phyloP scores from a whole-genome alignment of 371 early-diverging fungal genomes.

The Chytridiales sp. region DNA sequence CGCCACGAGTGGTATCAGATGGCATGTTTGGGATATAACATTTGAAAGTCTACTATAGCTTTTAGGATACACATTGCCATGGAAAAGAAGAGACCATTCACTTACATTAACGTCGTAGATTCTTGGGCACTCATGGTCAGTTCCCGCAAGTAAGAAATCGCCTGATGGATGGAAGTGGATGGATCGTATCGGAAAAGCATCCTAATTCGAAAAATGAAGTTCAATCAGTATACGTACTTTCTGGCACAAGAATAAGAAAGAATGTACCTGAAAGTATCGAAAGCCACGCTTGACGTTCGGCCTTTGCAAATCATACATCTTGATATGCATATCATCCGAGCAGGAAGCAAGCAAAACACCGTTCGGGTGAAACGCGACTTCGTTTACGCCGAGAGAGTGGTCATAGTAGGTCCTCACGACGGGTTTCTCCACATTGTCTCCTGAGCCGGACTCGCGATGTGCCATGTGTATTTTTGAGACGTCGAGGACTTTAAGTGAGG shows the following conservation, averaged over 20 bases:
- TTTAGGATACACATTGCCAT: not conserved
- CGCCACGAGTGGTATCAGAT: constrained; percentile 8
- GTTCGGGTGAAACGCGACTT: constrained; percentile 90
- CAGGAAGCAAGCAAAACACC: constrained; percentile 85
- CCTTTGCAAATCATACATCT: constrained; percentile 84
- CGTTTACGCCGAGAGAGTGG: constrained; percentile 78
- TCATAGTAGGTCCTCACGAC: constrained; percentile 88
- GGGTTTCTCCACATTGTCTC: constrained; percentile 29
- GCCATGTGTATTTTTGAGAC: constrained; percentile 45
- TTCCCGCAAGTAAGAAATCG: constrained; percentile 71
- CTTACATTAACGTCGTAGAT: constrained; percentile 74
- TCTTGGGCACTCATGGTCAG: constrained; percentile 73
- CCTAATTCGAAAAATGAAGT: constrained; percentile 45
- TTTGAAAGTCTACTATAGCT: constrained; percentile 51
- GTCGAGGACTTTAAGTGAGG: constrained; percentile 86
- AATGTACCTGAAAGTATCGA: constrained; percentile 72
- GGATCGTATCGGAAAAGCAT: constrained; percentile 68
- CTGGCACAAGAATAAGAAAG: no score
- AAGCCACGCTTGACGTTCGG: constrained; percentile 78
- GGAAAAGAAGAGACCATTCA: not conserved
- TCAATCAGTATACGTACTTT: constrained; percentile 8
- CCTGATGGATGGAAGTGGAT: constrained; percentile 87
- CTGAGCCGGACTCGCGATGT: constrained; percentile 60
- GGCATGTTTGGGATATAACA: constrained; percentile 62
- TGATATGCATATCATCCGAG: constrained; percentile 80